These are phyloP conservation scores for Botrytis porri DNA, from an alignment of 2,329 filamentous ascomycete species.

Conservation along the genomic window DNA sequence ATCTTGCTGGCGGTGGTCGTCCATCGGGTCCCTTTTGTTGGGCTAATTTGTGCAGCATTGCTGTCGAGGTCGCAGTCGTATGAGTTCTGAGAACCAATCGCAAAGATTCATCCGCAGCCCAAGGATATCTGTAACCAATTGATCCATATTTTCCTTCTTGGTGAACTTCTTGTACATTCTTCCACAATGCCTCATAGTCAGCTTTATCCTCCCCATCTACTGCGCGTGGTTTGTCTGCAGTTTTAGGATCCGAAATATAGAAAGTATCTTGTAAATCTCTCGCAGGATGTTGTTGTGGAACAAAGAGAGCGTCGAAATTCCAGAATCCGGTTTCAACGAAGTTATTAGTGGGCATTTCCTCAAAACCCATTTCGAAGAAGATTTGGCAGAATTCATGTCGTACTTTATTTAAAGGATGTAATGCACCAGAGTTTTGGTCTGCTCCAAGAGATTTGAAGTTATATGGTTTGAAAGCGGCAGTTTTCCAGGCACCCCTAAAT, in stretches of 20 bases:
- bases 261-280: slow-evolving; percentile 98
- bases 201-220: slow-evolving; percentile 53
- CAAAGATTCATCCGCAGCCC: slow-evolving; percentile 81
- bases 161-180: slow-evolving; percentile 83
- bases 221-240: slow-evolving; percentile 65
- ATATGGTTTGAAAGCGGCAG: slow-evolving; percentile 80
- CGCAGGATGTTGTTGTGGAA: slow-evolving; percentile 95
- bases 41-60: slow-evolving; percentile 87
- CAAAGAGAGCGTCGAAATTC: slow-evolving; percentile 97
- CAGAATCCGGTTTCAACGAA: slow-evolving; percentile 98
- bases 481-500: slow-evolving; percentile 79
- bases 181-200: slow-evolving; percentile 83
- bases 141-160: slow-evolving; percentile 90
- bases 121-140: slow-evolving; percentile 94
- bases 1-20: slow-evolving; percentile 68
- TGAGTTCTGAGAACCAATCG: slow-evolving; percentile 91
- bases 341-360: slow-evolving; percentile 93
- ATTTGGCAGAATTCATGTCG: slow-evolving; percentile 94
- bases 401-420: slow-evolving; percentile 84
- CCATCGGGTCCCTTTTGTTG: slow-evolving; percentile 72
- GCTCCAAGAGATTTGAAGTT: slow-evolving; percentile 68
- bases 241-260: slow-evolving; percentile 87
- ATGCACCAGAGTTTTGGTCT: slow-evolving; percentile 58
- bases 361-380: slow-evolving; percentile 99
- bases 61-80: slow-evolving; percentile 88